phyloP scores from a whole-genome alignment of 2,329 filamentous ascomycete genomes.

The Colletotrichum sp. region DNA sequence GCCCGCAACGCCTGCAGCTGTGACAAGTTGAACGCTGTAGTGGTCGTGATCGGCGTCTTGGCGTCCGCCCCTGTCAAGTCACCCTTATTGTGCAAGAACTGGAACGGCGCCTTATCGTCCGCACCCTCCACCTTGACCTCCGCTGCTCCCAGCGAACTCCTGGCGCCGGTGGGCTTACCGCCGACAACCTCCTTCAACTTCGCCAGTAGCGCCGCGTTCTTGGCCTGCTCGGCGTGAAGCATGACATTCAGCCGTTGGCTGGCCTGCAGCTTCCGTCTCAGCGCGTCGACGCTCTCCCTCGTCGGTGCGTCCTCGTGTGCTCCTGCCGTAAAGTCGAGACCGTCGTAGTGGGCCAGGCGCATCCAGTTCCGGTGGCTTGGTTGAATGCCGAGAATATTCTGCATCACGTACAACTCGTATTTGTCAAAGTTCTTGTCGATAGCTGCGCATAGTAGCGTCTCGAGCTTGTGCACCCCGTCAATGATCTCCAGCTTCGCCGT shows the following conservation, averaged over 20 bases:
- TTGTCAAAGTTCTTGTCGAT: constrained; percentile 88
- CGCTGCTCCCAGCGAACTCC: constrained; percentile 17
- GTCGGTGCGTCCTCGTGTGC: constrained; percentile 41
- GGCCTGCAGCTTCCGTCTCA: constrained; percentile 77
- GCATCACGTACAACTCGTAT: constrained; percentile 87
- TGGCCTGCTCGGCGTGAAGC: constrained; percentile 71
- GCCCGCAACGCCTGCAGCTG: constrained; percentile 82
- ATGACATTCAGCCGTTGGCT: constrained; percentile 77
- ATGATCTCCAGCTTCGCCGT: constrained; percentile 74
- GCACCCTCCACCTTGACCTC: constrained; percentile 27
- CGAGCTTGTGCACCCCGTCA: constrained; percentile 83
- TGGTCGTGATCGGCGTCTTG: constrained; percentile 68
- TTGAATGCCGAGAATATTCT: constrained; percentile 77
- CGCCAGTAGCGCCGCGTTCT: constrained; percentile 73
- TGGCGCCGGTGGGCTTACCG: constrained; percentile 27
- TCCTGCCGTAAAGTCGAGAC: constrained; percentile 49
- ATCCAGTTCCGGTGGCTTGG: constrained; percentile 80
- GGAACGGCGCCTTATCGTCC: constrained; percentile 43
- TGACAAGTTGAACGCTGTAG: constrained; percentile 78
- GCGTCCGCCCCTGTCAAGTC: constrained; percentile 56
- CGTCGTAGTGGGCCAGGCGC: constrained; percentile 84
- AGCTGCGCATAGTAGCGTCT: constrained; percentile 80
- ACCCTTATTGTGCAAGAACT: constrained; percentile 62
- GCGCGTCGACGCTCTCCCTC: constrained; percentile 71
- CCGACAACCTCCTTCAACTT: constrained; percentile 60